These are phyloP conservation scores for Logfia minima DNA, from an alignment of 129 eudicot genomes.

Conservation along the genomic window DNA sequence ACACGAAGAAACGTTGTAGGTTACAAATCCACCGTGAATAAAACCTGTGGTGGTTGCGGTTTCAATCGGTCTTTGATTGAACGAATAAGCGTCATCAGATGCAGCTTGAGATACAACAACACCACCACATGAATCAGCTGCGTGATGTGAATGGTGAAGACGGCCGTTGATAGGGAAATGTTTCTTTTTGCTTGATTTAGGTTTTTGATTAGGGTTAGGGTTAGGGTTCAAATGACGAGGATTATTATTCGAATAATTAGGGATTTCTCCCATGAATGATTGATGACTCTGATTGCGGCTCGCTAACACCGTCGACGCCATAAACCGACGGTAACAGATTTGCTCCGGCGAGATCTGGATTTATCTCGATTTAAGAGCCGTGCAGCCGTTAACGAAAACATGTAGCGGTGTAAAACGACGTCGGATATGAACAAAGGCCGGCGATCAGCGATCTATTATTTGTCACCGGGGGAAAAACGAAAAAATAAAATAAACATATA, in stretches of 20 bases:
- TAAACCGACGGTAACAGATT: constrained; percentile 27
- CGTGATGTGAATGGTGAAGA: constrained; percentile 12
- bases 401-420: constrained; percentile 24
- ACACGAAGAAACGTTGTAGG: constrained; percentile 49
- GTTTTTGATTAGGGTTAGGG: constrained; percentile 57
- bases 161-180: constrained; percentile 50
- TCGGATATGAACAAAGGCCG: not conserved
- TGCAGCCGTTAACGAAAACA: constrained; percentile 37
- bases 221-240: constrained; percentile 54
- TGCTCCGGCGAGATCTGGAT: constrained; percentile 32
- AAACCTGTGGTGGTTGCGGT: constrained; percentile 26
- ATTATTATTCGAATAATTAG: constrained; percentile 43
- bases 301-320: constrained; percentile 83
- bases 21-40: constrained; percentile 44
- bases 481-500: constrained; percentile 1
- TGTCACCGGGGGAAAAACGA: not conserved
- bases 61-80: constrained; percentile 45
- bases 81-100: constrained; percentile 79
- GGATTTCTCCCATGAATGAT: constrained; percentile 76
- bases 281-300: constrained; percentile 67
- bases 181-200: constrained; percentile 50
- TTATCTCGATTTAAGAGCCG: constrained; percentile 33
- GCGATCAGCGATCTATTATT: constrained; percentile 24
- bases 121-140: constrained; percentile 24
- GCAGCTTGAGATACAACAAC: constrained; percentile 47